Conservation (phyloP, 2,329 filamentous ascomycete species). For the Talaromyces albobiverticillius region DNA sequence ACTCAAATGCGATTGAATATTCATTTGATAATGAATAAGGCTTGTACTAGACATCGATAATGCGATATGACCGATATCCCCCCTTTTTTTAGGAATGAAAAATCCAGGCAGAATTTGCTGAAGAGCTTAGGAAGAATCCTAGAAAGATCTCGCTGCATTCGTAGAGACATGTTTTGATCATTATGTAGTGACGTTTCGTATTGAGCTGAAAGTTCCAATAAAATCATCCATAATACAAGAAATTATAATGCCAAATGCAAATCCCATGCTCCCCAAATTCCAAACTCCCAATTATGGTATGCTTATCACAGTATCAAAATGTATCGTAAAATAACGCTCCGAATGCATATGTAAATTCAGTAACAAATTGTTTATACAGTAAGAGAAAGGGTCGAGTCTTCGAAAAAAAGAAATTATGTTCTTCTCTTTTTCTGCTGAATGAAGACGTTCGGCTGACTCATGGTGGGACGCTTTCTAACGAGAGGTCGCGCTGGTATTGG, state of each 20-base stretch:
- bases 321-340: neutral
- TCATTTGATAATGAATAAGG: neutral
- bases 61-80: slow-evolving; percentile 9
- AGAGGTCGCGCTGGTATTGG: neutral
- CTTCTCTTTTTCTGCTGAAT: slow-evolving; percentile 20
- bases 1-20: neutral
- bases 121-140: neutral
- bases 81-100: neutral
- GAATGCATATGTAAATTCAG: slow-evolving; percentile 2
- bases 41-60: slow-evolving; percentile 11
- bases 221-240: too few species aligned
- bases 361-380: neutral
- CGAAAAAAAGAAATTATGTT: neutral
- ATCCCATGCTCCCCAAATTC: neutral
- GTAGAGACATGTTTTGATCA: too few species aligned
- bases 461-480: slow-evolving; percentile 2
- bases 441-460: slow-evolving; percentile 21
- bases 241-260: too few species aligned
- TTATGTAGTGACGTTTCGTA: too few species aligned
- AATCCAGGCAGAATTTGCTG: neutral
- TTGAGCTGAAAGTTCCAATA: too few species aligned
- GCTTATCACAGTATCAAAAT: neutral
- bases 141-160: too few species aligned
- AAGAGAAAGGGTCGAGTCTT: neutral
- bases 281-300: neutral